Percentiles rank a stretch among this genome's conserved stretches.
phyloP scores from a whole-genome alignment of 306 rosid genomes.

The Acacia confusa region DNA sequence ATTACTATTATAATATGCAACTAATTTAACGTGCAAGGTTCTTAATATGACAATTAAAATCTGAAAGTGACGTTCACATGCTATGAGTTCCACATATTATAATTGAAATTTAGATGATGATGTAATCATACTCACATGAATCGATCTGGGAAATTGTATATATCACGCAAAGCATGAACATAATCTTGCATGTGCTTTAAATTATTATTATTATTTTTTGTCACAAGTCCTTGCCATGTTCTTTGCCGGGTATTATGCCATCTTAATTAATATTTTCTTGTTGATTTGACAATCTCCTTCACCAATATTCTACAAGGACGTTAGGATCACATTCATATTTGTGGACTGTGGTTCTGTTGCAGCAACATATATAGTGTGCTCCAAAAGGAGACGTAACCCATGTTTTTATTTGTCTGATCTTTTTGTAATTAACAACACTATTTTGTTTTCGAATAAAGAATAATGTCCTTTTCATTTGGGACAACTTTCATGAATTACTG shows the following conservation, averaged over 20 bases:
- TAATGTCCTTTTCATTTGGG: neutral
- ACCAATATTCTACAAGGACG: neutral
- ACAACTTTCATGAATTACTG: neutral
- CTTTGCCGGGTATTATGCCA: neutral
- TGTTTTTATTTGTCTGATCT: neutral
- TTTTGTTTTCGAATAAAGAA: neutral
- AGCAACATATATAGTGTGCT: neutral
- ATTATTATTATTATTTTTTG: neutral
- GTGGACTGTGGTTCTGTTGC: neutral
- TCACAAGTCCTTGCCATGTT: neutral
- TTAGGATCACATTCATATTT: neutral
- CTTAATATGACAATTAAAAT: neutral
- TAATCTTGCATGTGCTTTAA: neutral
- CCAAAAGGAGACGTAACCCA: neutral
- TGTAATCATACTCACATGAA: neutral
- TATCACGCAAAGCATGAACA: neutral
- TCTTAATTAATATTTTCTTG: neutral
- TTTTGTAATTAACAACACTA: too few relatives aligned
- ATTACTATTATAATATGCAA: neutral
- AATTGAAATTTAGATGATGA: neutral
- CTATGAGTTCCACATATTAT: neutral
- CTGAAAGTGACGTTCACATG: constrained; percentile 32
- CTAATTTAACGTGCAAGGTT: neutral
- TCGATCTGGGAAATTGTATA: neutral
- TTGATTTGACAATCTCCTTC: neutral